Evolutionary conservation across 1,284 basidiomycete genomes (phyloP).

Genomic region (Trametes sp.): DNA sequence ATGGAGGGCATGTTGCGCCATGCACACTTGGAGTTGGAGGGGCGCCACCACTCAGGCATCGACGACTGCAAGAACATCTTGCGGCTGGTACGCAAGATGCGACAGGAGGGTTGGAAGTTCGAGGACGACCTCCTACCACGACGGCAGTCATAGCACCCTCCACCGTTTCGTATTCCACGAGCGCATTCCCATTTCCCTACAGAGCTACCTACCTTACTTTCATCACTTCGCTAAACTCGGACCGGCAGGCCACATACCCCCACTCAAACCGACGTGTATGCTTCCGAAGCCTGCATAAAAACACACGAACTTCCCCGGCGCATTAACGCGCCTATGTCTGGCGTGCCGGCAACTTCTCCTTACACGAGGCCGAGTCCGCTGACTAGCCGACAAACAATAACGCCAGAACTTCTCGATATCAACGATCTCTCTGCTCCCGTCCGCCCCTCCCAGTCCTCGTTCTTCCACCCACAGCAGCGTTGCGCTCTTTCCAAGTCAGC

Average conservation of each 20-base stretch:
- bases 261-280: neutral
- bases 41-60: slow-evolving; percentile 51
- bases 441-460: neutral
- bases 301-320: neutral
- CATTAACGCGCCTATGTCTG: slow-evolving; percentile 6
- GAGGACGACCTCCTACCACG: slow-evolving; percentile 23
- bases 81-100: slow-evolving; percentile 42
- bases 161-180: too few relatives aligned
- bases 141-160: neutral
- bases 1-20: slow-evolving; percentile 40
- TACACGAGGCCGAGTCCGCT: slow-evolving; percentile 18
- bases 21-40: slow-evolving; percentile 42
- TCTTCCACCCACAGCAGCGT: slow-evolving; percentile 6
- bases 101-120: slow-evolving; percentile 40
- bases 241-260: neutral
- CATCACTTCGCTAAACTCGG: neutral
- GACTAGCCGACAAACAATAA: slow-evolving; percentile 33
- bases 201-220: neutral
- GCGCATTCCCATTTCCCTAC: too few relatives aligned
- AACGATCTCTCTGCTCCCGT: neutral
- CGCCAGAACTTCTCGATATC: slow-evolving; percentile 10
- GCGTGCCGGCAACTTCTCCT: neutral
- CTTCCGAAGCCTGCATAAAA: neutral
- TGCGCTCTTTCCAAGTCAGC: slow-evolving; percentile 4
- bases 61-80: slow-evolving; percentile 51